These are phyloP conservation scores for Botrytis cinerea DNA, from an alignment of 2,329 filamentous ascomycete species.

Conservation along the genomic window DNA sequence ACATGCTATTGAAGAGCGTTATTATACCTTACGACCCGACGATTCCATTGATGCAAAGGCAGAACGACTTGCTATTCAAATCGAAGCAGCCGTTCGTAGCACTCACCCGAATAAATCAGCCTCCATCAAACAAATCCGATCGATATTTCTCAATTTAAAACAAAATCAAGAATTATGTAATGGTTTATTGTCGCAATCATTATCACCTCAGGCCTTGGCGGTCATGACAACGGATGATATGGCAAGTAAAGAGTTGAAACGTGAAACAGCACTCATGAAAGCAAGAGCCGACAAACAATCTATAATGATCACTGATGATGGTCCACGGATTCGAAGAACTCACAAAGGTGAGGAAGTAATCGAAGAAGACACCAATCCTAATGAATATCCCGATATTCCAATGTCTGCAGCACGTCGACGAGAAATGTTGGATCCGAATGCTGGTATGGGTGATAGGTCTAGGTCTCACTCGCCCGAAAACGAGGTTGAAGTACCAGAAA, in stretches of 20 bases:
- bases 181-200: conserved; percentile 69
- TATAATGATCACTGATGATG: conserved; percentile 72
- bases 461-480: conserved; percentile 44
- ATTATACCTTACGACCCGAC: conserved; percentile 63
- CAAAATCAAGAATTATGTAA: conserved; percentile 78
- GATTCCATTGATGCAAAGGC: conserved; percentile 65
- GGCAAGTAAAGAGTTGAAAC: conserved; percentile 85
- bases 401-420: conserved; percentile 42
- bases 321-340: conserved; percentile 79
- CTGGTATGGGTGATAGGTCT: conserved; percentile 40
- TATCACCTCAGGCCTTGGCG: conserved; percentile 77
- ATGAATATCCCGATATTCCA: conserved; percentile 31
- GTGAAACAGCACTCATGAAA: conserved; percentile 73
- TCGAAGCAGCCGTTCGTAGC: conserved; percentile 71
- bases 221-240: conserved; percentile 88
- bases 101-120: conserved; percentile 55
- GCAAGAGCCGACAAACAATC: conserved; percentile 80
- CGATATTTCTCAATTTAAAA: conserved; percentile 84
- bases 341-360: conserved; percentile 95
- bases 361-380: conserved; percentile 64
- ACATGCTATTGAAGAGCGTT: conserved; percentile 65
- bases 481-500: conserved; percentile 39
- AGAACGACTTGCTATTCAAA: conserved; percentile 71
- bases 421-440: conserved; percentile 44
- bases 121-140: conserved; percentile 66